Base-by-base conservation (phyloP, 345 rosid genomes). In the Corchorus capsularis region DNA sequence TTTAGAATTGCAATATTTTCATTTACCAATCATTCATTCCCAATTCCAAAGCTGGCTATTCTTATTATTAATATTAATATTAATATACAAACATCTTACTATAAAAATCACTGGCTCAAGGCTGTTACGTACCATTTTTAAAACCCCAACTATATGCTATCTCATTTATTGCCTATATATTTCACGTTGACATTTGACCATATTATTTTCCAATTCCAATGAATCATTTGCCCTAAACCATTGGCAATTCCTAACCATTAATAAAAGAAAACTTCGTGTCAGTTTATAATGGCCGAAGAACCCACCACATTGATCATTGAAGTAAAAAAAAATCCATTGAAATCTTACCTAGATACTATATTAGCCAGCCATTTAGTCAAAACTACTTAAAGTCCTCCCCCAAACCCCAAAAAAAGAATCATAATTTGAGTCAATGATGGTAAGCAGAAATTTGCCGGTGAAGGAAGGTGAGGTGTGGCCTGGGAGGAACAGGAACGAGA, bases 141-240 rank as follows among this genome's bases (percentile, higher is more conserved):
- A 49, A 54, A 70, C 52, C 54, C 54, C 14, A 50, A 67, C 37
- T 27, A 27, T 27, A 27, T 46, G 22, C 8, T 11, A n/a, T 16
- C 71, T 46, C 68, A 52, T n/a, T n/a, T n/a, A n/a, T 60, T 52
- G 66, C 41, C 7, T 43, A 4, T n/a, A n/a, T n/a, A n/a, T 59
- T 59, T 52, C 22, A 67, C 7, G 16, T 72, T 65, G 72, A 76
- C 78, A 50, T 15, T 53, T 71, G 74, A 80, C 73, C 53, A 17
- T 59, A 0, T 4, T 59, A 1, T 10, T 3, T 17, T 7, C 7
- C n/a, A 19, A 17, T 45, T 41, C 43, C 69, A 34, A 61, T 2
- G 63, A 57, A 43, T 62, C 78, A 43, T 16, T 50, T 59, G 39
- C 53, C 68, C 49, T 15, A 11, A 35, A 63, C 60, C 77, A 53